Base-by-base conservation (phyloP, 192 early-diverging fungal genomes). In the Podila clonocystis region DNA sequence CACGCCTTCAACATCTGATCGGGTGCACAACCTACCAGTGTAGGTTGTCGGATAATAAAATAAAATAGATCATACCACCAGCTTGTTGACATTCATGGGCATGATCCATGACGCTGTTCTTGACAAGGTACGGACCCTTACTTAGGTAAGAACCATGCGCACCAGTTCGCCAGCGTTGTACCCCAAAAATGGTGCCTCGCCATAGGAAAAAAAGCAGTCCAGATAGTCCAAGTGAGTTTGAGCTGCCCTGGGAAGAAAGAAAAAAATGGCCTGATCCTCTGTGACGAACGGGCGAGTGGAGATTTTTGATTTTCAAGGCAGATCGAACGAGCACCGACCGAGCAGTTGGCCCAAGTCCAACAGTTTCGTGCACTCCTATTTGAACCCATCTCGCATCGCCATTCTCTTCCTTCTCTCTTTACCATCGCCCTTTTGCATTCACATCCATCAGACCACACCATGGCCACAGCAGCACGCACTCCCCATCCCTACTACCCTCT, bases 401-500 rank as follows among this genome's bases (percentile, higher is more conserved):
- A 31, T 60, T 60, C 59, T 12, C 24, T 55, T 24, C 8, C 1
- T 55, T 55, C 52, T 9, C 8, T 26, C 24, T 7, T 26, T 22
- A n/a, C 24, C 52, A 22, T 55, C 52, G 8, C 52, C 24, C n/a
- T n/a, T 22, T 22, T 9, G n/a, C 52, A 55, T 55, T 55, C 52
- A 9, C 52, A 55, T 55, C 4, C 52, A 55, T 55, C 52, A 17
- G 13, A 38, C 20, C 6, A 26, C 50, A 38, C 33, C 26, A 67
- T 67, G 65, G 24, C 65, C 52, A 30, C 26, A 7, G 30, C 34
- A 31, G 30, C 34, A 31, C 62, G 45, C 52, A 63, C 65, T 2
- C 29, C 61, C 22, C 86, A 87, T 66, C 86, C 86, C 2, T 87
- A 87, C 49, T 87, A 87, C 63, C 86, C 86, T 13, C n/a, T 41